Conservation (phyloP, 352 stramenopile genomes). For the Pythium phragmitis region DNA sequence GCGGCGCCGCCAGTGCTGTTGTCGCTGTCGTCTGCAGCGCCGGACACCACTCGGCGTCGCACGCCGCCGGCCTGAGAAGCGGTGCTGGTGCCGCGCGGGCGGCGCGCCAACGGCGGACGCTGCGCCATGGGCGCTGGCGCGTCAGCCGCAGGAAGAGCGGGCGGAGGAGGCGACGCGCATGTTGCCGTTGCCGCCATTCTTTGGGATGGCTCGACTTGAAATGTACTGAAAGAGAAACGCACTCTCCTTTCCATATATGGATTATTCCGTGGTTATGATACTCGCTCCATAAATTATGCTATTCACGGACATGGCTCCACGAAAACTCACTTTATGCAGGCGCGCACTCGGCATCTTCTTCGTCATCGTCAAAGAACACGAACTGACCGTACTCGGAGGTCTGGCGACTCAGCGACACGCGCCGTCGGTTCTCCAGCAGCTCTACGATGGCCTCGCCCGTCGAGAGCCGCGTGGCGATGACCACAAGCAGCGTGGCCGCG, state of each 20-base stretch:
- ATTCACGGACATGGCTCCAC: not conserved
- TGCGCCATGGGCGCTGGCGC: slow-evolving; percentile 4
- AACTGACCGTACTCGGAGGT: slow-evolving; percentile 75
- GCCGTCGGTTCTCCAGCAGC: slow-evolving; percentile 39
- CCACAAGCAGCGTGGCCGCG: slow-evolving; percentile 32
- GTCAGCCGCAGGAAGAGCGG: not conserved
- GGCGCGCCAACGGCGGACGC: slow-evolving; percentile 10
- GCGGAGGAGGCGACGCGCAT: not conserved
- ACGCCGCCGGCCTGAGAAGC: slow-evolving; percentile 5
- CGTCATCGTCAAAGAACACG: slow-evolving; percentile 72
- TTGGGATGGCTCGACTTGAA: slow-evolving; percentile 1
- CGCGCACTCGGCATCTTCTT: slow-evolving; percentile 29
- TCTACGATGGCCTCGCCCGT: slow-evolving; percentile 33
- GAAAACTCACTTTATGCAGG: slow-evolving; percentile 11
- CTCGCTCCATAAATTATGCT: slow-evolving; percentile 11
- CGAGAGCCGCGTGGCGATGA: slow-evolving; percentile 37
- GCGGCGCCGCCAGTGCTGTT: not conserved
- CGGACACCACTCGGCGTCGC: not conserved
- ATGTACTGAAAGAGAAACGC: not conserved
- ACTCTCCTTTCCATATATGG: not conserved
- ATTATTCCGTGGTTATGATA: not conserved
- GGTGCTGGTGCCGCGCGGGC: not conserved
- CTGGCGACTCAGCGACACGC: slow-evolving; percentile 51
- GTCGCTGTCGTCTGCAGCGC: slow-evolving; percentile 2
- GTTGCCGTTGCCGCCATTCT: slow-evolving; percentile 17